Base-by-base conservation (phyloP, 1,139 yeast species). In the Geotrichum candidum region DNA sequence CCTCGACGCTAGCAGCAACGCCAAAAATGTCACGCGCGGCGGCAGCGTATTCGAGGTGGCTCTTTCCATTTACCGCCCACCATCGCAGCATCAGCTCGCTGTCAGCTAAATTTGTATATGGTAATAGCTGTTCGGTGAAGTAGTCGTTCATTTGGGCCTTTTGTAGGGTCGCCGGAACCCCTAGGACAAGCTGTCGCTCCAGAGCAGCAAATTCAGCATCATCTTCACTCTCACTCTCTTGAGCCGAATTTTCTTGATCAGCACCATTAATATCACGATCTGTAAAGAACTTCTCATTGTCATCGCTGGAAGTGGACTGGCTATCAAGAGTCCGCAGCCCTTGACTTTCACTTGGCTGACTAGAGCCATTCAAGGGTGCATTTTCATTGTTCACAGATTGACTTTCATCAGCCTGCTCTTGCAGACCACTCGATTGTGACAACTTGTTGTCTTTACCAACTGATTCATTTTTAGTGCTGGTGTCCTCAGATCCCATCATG, bases 11-110 rank as follows among this genome's bases (percentile, higher is more conserved):
- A 5, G 59, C 27, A 15, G 59, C 51, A 31, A 56, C 54, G 13
- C 54, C 55, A 27, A 56, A 50, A 7, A 56, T n/a, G 15, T 56
- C 59, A 27, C 59, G 55, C 27, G 59, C 59, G 7, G 53, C 59
- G 3, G 48, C 51, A 15, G 41, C 54, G 27, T 51, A 56, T 52
- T 56, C 59, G 5, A 54, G 55, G 18, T 56, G 51, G 15, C 25
- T 29, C 27, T 10, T 27, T 18, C 35, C 45, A 15, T 56, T 45
- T 15, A 45, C 22, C 9, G 18, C 31, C 59, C 59, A 56, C 54
- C 53, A 56, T 11, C 52, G 51, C 54, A 56, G 22, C 54, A 56
- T 50, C 4, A 56, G 48, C 27, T 51, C 59, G 38, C 59, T 25
- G 48, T 27, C 33, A 10, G 31, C 18, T 15, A 56, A n/a, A n/a